Evolutionary conservation across 768 basidiomycete species (phyloP).

Genomic region (Coprinopsis marcescibilis): DNA sequence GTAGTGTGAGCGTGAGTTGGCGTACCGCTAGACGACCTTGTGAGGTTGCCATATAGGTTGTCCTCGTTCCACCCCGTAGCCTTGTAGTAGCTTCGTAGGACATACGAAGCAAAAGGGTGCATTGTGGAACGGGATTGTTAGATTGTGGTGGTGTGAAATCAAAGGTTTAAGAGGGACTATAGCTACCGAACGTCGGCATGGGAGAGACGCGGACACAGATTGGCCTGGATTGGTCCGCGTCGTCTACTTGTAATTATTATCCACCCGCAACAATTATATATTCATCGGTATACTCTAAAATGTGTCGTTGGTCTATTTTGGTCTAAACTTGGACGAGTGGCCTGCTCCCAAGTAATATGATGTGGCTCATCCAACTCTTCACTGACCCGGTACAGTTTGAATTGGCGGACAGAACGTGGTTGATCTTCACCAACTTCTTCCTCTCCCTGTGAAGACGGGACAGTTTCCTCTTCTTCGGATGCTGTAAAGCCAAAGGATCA

Average conservation of each 20-base stretch:
- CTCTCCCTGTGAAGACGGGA: slow-evolving; percentile 10
- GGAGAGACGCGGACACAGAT: no score
- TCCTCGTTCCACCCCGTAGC: slow-evolving; percentile 98
- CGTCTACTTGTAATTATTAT: no score
- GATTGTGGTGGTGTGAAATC: no score
- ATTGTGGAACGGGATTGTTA: slow-evolving; percentile 28
- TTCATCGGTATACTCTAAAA: no score
- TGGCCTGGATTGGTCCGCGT: no score
- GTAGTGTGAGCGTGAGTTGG: background rate
- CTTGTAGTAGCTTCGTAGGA: slow-evolving; percentile 83
- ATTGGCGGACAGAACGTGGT: background rate
- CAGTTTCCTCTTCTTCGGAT: slow-evolving; percentile 5
- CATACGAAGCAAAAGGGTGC: slow-evolving; percentile 86
- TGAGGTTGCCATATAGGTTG: slow-evolving; percentile 86
- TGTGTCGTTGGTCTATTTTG: background rate
- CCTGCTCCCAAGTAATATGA: slow-evolving; percentile 3
- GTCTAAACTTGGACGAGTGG: background rate
- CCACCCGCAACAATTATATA: no score
- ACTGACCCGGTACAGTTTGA: background rate
- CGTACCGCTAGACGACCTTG: slow-evolving; percentile 81
- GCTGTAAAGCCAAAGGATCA: background rate
- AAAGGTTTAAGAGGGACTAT: no score
- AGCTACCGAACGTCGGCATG: no score
- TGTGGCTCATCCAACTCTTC: background rate
- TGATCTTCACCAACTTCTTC: background rate